These are phyloP conservation scores for Tetrahymena malaccensis DNA, from an alignment of 73 alveolate genomes.

Conservation along the genomic window DNA sequence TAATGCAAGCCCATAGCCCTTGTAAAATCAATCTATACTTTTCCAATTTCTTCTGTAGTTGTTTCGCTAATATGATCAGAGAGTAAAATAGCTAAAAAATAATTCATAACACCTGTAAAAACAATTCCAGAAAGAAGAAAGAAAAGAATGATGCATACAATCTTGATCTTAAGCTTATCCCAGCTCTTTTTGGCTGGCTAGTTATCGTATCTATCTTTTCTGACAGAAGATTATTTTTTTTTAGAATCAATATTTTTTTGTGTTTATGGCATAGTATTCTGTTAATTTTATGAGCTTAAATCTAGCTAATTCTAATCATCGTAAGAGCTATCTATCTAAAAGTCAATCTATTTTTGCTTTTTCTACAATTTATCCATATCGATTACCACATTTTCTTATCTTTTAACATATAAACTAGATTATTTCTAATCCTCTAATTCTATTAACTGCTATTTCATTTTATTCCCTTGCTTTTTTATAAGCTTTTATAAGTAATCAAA, in stretches of 20 bases:
- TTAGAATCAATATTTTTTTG: background rate
- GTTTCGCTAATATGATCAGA: background rate
- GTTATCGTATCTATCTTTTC: background rate
- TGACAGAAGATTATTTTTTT: background rate
- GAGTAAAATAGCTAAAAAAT: background rate
- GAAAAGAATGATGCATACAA: background rate
- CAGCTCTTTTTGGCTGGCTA: background rate
- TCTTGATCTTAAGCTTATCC: background rate
- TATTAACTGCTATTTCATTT: background rate
- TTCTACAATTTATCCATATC: background rate
- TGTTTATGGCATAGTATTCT: background rate
- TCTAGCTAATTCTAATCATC: background rate
- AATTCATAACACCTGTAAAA: background rate
- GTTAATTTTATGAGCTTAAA: background rate
- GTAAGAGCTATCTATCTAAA: background rate
- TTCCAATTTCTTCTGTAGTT: background rate
- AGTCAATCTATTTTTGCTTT: background rate
- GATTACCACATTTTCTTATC: background rate
- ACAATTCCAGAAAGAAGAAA: background rate
- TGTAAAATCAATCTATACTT: background rate
- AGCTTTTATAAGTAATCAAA: background rate
- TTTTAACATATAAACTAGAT: background rate
- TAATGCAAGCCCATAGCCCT: background rate
- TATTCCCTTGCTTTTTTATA: background rate
- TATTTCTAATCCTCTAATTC: background rate